Evolutionary conservation across 2,329 filamentous ascomycete species (phyloP).

Genomic region (Blastomyces parvus): DNA sequence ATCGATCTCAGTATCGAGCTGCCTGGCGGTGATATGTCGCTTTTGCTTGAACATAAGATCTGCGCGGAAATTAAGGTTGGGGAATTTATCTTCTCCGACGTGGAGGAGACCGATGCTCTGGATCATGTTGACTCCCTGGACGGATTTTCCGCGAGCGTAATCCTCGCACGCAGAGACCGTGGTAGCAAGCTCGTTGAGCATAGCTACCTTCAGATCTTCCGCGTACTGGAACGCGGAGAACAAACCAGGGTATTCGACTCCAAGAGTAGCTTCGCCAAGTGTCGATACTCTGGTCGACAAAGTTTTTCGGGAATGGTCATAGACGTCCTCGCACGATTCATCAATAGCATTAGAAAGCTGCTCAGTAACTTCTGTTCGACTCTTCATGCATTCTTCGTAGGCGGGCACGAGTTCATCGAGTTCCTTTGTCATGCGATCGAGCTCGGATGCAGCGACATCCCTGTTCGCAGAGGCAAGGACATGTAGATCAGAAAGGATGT

Average conservation of each 20-base stretch:
- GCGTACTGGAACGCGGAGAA: conserved; percentile 83
- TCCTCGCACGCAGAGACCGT: conserved; percentile 76
- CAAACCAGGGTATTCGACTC: conserved; percentile 77
- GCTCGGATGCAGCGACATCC: conserved; percentile 74
- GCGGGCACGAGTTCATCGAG: conserved; percentile 74
- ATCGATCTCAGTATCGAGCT: conserved; percentile 81
- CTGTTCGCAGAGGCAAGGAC: conserved; percentile 76
- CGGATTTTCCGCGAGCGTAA: conserved; percentile 66
- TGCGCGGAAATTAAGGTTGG: conserved; percentile 75
- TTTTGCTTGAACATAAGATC: conserved; percentile 90
- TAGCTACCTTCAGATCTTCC: conserved; percentile 82
- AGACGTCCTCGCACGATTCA: conserved; percentile 73
- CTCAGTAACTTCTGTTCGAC: conserved; percentile 68
- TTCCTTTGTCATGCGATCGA: conserved; percentile 72
- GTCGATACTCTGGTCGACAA: conserved; percentile 66
- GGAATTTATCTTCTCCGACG: conserved; percentile 70
- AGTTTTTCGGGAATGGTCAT: conserved; percentile 67
- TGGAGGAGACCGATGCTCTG: conserved; percentile 82
- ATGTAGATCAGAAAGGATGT: conserved; percentile 80
- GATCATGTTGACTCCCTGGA: conserved; percentile 73
- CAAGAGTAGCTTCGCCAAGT: conserved; percentile 66
- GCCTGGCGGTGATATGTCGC: conserved; percentile 68
- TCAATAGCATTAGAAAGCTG: conserved; percentile 75
- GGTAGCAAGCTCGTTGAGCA: conserved; percentile 76
- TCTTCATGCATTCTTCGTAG: conserved; percentile 73